Evolutionary conservation across 2,329 filamentous ascomycete genomes (phyloP), one percentile per base, ranked within the genome.

Genomic region (Cercospora janseana): DNA sequence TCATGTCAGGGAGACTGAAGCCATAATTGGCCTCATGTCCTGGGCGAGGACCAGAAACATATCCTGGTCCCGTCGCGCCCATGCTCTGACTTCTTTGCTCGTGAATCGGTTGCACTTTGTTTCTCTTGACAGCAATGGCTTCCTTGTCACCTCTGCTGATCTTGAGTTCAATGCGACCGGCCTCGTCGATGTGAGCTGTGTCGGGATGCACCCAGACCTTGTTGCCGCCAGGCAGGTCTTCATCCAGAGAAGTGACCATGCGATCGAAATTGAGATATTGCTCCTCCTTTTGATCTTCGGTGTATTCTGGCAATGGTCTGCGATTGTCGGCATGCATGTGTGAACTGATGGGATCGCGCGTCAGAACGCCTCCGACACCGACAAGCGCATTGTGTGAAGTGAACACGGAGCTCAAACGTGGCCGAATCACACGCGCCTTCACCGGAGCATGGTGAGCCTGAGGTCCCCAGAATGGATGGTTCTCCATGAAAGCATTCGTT

Each of bases 381-480:
- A 76, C 59, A 20, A 64, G 63, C 3, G 72, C 70, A 15, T 64
- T 57, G 31, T 49, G 37, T 27, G 65, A 62, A 4, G 46, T 64
- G 27, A 68, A 68, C 50, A 64, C 66, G 34, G 64, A 63, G 28
- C 62, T 64, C 63, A 70, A 74, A 18, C 61, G 58, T 4, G 77
- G 73, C 42, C 74, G 69, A 47, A 86, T 63, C 15, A 85, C 74
- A 55, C 83, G 79, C 4, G 80, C 79, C 52, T 78, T 66, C 3
- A 84, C 72, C 0, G 81, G 81, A 4, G 74, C 62, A 18, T 71
- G 71, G 21, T 69, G 61, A 2, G 67, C 67, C 60, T 83, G 81
- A 7, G 83, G 82, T 3, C 83, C 83, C 58, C 78, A 77, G 23
- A 77, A 47, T 2, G 81, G 79, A 62, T 85, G 80, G 61, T 85